Base-by-base conservation (phyloP, 345 rosid genomes). In the Abelmoschus esculentus region DNA sequence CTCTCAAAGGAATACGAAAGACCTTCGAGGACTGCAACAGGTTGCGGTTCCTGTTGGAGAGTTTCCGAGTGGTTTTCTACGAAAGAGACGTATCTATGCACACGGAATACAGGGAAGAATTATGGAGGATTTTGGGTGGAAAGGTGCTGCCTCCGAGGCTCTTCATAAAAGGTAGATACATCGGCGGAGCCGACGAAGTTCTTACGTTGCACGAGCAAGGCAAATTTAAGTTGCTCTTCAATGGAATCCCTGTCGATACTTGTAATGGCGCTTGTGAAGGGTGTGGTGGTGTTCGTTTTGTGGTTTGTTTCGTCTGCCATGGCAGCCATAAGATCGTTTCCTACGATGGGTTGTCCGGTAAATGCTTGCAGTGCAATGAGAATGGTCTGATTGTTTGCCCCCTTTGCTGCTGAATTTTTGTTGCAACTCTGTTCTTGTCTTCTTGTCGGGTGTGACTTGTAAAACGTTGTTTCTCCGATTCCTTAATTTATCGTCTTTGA, bases 41-140 rank as follows among this genome's bases (percentile, higher is more conserved):
- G 22, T 77, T 91, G 46, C 83, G 91, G 7, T 95, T 88, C 60
- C 78, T 95, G 0, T 77, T 91, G 10, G 87, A 87, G 72, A 91
- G 86, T 68, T 95, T 91, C 36, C 78, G 78, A 28, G 85, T 89
- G 6, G 31, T 47, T 19, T 95, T 80, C 78, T 75, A 56, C 38
- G 97, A 91, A 83, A 80, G 96, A 46, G 97, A 95, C 70, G 82
- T 91, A 22, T 88, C 99, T 2, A 88, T 95, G 89, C 91, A 95
- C 61, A 18, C 71, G 31, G 83, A 80, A 34, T 95, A 82, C 70
- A 88, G 79, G 58, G 97, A 91, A 52, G 97, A 91, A 75, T 72
- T 91, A 18, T 83, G 89, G 83, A 79, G 70, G 26, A 38, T 85
- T 6, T 15, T 84, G 67, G 91, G 76, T 12, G 78, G 80, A 6